Percentiles rank a stretch among this genome's conserved stretches.
phyloP scores from a whole-genome alignment of 192 early-diverging fungal genomes.

The Chytriomyces sp. region DNA sequence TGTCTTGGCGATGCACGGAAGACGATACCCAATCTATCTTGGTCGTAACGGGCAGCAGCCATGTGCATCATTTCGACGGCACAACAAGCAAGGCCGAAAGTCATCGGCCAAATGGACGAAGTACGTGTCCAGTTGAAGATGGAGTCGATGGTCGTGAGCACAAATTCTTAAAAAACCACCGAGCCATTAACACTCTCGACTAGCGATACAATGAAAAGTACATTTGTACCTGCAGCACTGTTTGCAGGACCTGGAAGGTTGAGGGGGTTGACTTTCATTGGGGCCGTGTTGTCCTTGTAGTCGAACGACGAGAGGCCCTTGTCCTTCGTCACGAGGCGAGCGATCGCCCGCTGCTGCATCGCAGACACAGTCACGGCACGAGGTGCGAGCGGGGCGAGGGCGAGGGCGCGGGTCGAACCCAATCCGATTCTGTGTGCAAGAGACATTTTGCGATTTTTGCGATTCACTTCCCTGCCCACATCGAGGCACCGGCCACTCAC shows the following conservation, averaged over 20 bases:
- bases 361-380: neutral
- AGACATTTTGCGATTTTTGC: neutral
- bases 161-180: conserved; percentile 47
- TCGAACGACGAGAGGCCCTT: conserved; percentile 42
- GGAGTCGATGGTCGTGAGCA: conserved; percentile 88
- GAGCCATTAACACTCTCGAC: too few relatives aligned
- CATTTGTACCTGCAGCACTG: conserved; percentile 49
- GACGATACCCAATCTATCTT: conserved; percentile 96
- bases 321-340: conserved; percentile 34
- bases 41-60: conserved; percentile 94
- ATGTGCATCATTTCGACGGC: conserved; percentile 99
- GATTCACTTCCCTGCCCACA: neutral
- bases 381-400: neutral
- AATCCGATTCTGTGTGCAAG: too few relatives aligned
- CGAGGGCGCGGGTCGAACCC: too few relatives aligned
- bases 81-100: conserved; percentile 88
- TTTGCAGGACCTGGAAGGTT: conserved; percentile 49
- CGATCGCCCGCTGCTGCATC: conserved; percentile 21
- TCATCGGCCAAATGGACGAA: conserved; percentile 79
- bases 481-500: too few relatives aligned
- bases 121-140: conserved; percentile 93
- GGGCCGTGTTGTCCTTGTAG: conserved; percentile 26
- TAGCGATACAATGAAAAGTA: too few relatives aligned
- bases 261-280: conserved; percentile 50
- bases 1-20: conserved; percentile 97